A percentile compares a stretch with the other conserved stretches of the same genome.
These are phyloP conservation scores for Trametes versicolor DNA, from an alignment of 1,284 basidiomycete species.

Conservation along the genomic window DNA sequence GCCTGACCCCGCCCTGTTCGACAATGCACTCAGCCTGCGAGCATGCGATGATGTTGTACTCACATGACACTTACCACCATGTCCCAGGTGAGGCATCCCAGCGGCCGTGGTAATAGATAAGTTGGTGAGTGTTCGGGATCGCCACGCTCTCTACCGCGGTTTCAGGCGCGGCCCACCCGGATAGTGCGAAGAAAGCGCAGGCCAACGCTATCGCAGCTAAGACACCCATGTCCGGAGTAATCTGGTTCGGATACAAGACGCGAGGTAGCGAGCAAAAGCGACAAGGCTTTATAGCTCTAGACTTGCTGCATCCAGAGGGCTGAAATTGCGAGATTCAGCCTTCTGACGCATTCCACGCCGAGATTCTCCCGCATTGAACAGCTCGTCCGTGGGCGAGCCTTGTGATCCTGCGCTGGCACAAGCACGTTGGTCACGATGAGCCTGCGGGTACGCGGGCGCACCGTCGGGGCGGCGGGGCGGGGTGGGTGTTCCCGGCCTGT, in stretches of 20 bases:
- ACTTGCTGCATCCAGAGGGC: not conserved
- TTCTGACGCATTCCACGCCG: conserved; percentile 11
- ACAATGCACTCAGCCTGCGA: not conserved
- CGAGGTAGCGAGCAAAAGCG: not conserved
- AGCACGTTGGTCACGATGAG: not conserved
- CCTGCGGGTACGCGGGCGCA: not conserved
- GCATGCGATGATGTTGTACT: not conserved
- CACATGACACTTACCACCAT: conserved; percentile 47
- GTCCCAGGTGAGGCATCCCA: conserved; percentile 51
- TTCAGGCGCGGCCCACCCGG: not conserved
- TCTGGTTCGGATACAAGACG: not conserved
- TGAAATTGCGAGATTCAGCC: not conserved
- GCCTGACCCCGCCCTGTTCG: conserved; percentile 60
- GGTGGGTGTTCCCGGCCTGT: not conserved
- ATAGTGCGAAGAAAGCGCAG: not conserved
- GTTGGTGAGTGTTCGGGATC: conserved; percentile 43
- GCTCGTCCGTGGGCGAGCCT: not conserved
- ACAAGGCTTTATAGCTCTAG: conserved; percentile 5
- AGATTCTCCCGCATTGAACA: conserved; percentile 9
- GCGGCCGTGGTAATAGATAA: conserved; percentile 50
- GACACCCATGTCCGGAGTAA: not conserved
- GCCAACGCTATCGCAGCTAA: not conserved
- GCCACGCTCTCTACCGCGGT: conserved; percentile 14
- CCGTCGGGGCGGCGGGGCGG: not conserved
- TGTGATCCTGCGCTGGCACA: conserved; percentile 1